Base-by-base conservation (phyloP, 139 green algal species). In the Asterochloris erici region DNA sequence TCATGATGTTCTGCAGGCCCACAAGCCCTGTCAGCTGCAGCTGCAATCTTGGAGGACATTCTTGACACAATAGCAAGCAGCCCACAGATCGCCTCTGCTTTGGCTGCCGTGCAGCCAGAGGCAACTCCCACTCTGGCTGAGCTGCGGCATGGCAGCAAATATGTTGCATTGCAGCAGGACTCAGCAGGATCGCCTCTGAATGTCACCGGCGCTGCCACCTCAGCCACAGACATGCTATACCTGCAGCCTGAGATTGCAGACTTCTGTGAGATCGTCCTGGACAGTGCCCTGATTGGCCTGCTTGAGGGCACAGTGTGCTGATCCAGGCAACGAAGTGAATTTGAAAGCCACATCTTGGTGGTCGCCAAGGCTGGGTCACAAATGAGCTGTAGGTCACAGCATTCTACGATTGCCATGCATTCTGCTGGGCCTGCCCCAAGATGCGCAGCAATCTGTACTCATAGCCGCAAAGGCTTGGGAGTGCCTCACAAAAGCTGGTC, bases 231-330 rank as follows among this genome's bases (percentile, higher is more conserved):
- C 14, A 60, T 14, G 17, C 26, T 74, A 15, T 11, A 74, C n/a
- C 27, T 63, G 28, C 63, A 82, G 54, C 71, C 78, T 62, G 78
- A 89, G 17, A 80, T 89, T n/a, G 82, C 82, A 63, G 81, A 60
- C 0, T 88, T 90, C 86, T 83, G 77, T 15, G 83, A 90, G 19
- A 88, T 85, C 81, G 87, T 90, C 27, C 54, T 90, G 24, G 83
- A 88, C 10, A 89, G 71, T n/a, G 85, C 82, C 24, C 62, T 86
- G 16, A 79, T 82, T 54, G 68, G 77, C 12, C 16, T 85, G 69
- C 71, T 88, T 24, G 68, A 84, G 77, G 85, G 38, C 38, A 54
- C 38, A 54, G 38, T 54, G 38, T 54, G 38, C 38, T 54, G 38
- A 54, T 54, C 38, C 38, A 54, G 38, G 38, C 38, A 54, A 54